A percentile compares a stretch with the other conserved stretches of the same genome.
These are phyloP conservation scores for Ilex aquifolium DNA, from an alignment of 257 asterid genomes.

Conservation along the genomic window DNA sequence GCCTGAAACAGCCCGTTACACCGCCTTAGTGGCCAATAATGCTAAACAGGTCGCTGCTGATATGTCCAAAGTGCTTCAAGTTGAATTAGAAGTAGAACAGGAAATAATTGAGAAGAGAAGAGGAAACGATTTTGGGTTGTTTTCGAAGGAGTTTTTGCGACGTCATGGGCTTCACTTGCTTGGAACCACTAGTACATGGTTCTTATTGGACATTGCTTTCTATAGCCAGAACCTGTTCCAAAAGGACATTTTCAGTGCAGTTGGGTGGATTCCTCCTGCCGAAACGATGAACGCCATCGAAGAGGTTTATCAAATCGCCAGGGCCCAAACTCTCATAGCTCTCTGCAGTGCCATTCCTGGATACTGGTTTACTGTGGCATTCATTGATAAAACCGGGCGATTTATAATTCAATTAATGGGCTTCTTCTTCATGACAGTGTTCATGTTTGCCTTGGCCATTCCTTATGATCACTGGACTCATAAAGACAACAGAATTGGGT, in stretches of 20 bases:
- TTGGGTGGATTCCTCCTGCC: background rate
- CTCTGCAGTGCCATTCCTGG: background rate
- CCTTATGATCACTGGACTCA: background rate
- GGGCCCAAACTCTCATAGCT: background rate
- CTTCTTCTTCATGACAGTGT: conserved; percentile 2
- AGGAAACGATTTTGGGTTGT: background rate
- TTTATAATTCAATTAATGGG: conserved; percentile 2
- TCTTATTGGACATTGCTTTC: background rate
- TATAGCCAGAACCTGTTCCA: background rate
- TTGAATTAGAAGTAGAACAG: background rate
- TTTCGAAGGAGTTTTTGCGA: background rate
- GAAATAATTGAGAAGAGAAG: background rate
- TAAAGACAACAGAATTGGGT: background rate
- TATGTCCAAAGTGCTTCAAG: background rate
- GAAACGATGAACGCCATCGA: background rate
- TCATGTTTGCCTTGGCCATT: background rate
- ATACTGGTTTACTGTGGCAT: background rate
- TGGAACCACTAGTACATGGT: conserved; percentile 1
- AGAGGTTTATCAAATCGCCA: background rate
- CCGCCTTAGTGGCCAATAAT: background rate
- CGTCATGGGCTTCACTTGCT: background rate
- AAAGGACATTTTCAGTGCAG: background rate
- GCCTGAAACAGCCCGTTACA: conserved; percentile 1
- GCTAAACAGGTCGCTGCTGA: conserved; percentile 1
- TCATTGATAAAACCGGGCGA: background rate